Base-by-base conservation (phyloP, 441 rosid genomes). In the Euphorbia celastroides region DNA sequence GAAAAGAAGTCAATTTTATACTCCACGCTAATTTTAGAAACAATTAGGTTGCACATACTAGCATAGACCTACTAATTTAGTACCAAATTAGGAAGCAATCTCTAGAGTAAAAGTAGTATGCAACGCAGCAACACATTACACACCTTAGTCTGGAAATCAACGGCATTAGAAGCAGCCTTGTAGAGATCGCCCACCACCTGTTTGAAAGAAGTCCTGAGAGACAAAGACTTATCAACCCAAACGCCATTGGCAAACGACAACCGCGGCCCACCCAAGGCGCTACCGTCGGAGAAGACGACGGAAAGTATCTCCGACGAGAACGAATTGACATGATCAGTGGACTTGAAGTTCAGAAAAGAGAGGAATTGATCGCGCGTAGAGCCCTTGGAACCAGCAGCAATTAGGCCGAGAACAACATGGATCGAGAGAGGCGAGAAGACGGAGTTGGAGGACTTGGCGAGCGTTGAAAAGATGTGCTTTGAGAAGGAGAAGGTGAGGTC, bases 361-460 rank as follows among this genome's bases (percentile, higher is more conserved):
- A 93, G 94, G 77, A 93, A 78, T 75, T 90, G 96, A 16, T 84
- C 85, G 1, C 63, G 88, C 7, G 96, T 80, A 23, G 83, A 67
- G 0, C 93, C 96, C 56, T 75, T 68, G 65, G 91, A 87, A 6
- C 96, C 96, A 65, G 92, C 75, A 51, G 92, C 84, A 72, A 90
- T 80, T 57, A 88, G 61, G 75, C 91, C 72, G n/a, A 93, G 87
- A 27, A 88, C 70, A 26, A 84, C 85, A 74, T 86, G 85, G 78
- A 90, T 79, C 50, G 96, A 93, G 20, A 85, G 81, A 20, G 98
- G 98, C 20, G 96, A 90, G 82, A 86, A 85, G 66, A 88, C 86
- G 7, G 81, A 74, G 82, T 91, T 86, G 50, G 80, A 74, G 72
- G 10, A 74, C 46, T 74, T 72, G 54, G 86, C 82, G 55, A 78